phyloP scores from a whole-genome alignment of 1,284 basidiomycete genomes.

The Acaromyces ingoldii region DNA sequence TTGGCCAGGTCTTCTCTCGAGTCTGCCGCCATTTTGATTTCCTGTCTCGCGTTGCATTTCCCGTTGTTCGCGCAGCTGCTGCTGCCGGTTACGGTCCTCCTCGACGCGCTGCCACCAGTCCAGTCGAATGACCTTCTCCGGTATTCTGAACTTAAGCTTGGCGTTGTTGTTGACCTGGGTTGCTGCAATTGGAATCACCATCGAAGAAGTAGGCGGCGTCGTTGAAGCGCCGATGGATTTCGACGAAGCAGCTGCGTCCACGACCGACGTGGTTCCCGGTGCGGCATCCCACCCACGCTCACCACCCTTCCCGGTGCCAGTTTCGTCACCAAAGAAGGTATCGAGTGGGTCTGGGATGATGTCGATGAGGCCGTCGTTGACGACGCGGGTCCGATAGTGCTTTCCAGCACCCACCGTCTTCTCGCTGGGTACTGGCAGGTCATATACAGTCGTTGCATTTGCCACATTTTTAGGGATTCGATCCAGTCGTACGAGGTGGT shows the following conservation, averaged over 20 bases:
- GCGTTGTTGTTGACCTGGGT: neutral
- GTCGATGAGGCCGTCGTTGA: slow-evolving; percentile 89
- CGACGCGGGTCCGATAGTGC: slow-evolving; percentile 60
- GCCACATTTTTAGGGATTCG: slow-evolving; percentile 23
- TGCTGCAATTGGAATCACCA: neutral
- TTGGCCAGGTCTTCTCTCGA: no score
- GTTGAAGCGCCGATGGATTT: no score
- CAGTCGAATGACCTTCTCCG: slow-evolving; percentile 81
- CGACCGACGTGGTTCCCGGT: no score
- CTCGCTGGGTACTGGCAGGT: slow-evolving; percentile 21
- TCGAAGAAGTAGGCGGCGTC: no score
- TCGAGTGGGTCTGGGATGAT: slow-evolving; percentile 62
- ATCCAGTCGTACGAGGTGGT: slow-evolving; percentile 60
- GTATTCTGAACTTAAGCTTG: slow-evolving; percentile 57
- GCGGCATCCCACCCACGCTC: no score
- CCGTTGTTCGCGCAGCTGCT: no score
- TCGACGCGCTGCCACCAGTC: no score
- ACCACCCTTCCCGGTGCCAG: neutral
- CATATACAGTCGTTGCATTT: slow-evolving; percentile 9
- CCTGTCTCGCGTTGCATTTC: no score
- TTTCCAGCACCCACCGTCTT: slow-evolving; percentile 61
- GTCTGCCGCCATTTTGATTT: no score
- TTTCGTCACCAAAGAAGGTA: slow-evolving; percentile 28
- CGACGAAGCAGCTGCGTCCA: no score
- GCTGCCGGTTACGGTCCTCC: no score